Percentiles rank a stretch among this genome's conserved stretches.
These are phyloP conservation scores for Stropharia rugosoannulata DNA, from an alignment of 768 basidiomycete genomes.

Conservation along the genomic window DNA sequence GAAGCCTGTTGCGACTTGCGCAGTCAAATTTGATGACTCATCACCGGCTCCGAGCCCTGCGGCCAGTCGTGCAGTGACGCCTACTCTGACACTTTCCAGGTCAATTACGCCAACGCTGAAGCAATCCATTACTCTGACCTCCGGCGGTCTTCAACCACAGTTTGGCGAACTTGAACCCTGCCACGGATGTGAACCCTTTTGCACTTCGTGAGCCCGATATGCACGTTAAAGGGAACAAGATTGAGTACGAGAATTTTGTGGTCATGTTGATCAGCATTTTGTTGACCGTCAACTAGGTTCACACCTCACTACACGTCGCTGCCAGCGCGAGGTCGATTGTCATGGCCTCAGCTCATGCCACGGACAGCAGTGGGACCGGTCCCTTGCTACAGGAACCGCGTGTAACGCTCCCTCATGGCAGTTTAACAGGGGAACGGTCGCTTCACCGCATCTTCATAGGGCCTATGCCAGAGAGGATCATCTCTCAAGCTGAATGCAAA, in stretches of 20 bases:
- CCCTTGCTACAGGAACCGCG: too few species aligned
- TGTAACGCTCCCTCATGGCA: neutral
- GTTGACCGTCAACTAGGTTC: conserved; percentile 43
- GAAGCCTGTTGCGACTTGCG: conserved; percentile 27
- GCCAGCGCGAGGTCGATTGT: too few species aligned
- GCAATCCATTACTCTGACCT: conserved; percentile 24
- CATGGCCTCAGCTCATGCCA: too few species aligned
- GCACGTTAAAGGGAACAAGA: conserved; percentile 72
- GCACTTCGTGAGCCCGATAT: conserved; percentile 89
- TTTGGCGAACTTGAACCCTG: conserved; percentile 78
- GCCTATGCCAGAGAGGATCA: conserved; percentile 67
- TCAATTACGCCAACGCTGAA: neutral
- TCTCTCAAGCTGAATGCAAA: conserved; percentile 37
- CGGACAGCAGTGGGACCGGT: too few species aligned
- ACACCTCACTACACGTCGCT: too few species aligned
- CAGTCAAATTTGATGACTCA: neutral
- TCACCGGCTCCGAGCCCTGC: neutral
- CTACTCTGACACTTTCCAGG: neutral
- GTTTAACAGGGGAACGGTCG: neutral
- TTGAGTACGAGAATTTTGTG: conserved; percentile 53
- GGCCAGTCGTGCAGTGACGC: conserved; percentile 27
- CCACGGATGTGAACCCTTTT: conserved; percentile 86
- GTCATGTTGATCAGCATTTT: neutral
- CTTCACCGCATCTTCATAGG: conserved; percentile 69
- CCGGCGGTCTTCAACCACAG: conserved; percentile 77